Conservation (phyloP, 495 filamentous ascomycete genomes). For the Tricharina praecox region DNA sequence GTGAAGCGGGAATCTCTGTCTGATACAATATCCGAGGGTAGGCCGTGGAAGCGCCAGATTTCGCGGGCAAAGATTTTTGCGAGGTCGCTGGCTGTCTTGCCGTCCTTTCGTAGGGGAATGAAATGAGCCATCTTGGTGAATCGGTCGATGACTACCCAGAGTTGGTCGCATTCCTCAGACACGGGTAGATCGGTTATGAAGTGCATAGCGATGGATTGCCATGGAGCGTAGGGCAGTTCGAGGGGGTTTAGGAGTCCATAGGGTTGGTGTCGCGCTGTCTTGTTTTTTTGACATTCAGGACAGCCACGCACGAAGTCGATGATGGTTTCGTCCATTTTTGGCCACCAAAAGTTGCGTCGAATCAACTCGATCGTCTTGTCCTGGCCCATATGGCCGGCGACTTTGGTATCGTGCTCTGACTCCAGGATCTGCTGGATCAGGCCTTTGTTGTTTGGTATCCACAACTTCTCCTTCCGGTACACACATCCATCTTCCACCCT, state of each 20-base stretch:
- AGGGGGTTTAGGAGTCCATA: slow-evolving; percentile 5
- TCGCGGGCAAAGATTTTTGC: neutral
- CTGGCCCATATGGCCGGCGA: slow-evolving; percentile 5
- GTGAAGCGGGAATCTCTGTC: slow-evolving; percentile 7
- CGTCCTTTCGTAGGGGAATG: neutral
- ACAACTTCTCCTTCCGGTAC: neutral
- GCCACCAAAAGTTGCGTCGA: slow-evolving; percentile 4
- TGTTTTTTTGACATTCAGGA: neutral
- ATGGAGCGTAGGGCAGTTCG: neutral
- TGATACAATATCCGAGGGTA: slow-evolving; percentile 8
- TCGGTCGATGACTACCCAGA: slow-evolving; percentile 6
- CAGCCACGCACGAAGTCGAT: neutral
- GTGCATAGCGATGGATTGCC: slow-evolving; percentile 11
- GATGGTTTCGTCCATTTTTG: neutral
- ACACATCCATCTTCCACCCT: neutral
- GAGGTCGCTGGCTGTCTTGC: neutral
- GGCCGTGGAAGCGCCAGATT: slow-evolving; percentile 1
- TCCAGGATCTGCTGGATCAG: neutral
- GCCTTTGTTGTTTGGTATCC: neutral
- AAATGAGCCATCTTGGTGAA: slow-evolving; percentile 17
- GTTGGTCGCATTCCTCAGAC: neutral
- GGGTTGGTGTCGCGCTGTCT: neutral
- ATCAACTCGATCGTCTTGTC: slow-evolving; percentile 11
- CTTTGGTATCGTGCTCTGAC: slow-evolving; percentile 6
- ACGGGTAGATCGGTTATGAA: slow-evolving; percentile 8